Conservation (phyloP, 2,329 filamentous ascomycete species). For the Claviceps arundinis region DNA sequence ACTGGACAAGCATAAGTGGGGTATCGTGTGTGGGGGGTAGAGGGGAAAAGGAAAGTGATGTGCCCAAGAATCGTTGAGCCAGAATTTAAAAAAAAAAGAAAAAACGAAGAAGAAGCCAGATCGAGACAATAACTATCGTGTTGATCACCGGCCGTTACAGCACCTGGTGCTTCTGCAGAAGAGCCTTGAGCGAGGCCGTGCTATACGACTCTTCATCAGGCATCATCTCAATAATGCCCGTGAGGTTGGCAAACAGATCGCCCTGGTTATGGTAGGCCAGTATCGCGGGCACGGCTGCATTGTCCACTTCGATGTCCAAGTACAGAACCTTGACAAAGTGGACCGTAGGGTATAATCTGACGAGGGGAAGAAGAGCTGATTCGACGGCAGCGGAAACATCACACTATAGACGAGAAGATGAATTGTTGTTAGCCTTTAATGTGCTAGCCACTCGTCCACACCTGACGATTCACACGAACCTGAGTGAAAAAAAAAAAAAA, state of each 20-base stretch:
- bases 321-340: conserved; percentile 88
- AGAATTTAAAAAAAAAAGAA: neutral
- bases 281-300: conserved; percentile 73
- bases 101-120: neutral
- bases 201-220: conserved; percentile 53
- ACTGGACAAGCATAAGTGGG: too few species aligned
- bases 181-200: conserved; percentile 35
- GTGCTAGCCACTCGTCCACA: too few species aligned
- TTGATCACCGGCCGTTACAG: conserved; percentile 22
- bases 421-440: neutral
- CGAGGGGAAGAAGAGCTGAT: conserved; percentile 61
- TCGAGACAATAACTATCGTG: neutral
- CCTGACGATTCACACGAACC: neutral
- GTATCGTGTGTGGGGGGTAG: too few species aligned
- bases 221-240: conserved; percentile 76
- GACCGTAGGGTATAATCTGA: conserved; percentile 53
- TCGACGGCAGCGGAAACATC: conserved; percentile 69
- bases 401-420: conserved; percentile 39
- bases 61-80: too few species aligned
- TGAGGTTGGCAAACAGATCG: conserved; percentile 80
- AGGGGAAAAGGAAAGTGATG: too few species aligned
- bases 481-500: conserved; percentile 8
- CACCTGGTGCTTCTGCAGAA: conserved; percentile 40
- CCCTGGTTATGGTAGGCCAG: conserved; percentile 78
- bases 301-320: conserved; percentile 87